Base-by-base conservation (phyloP, 306 rosid species). In the Vicia faba region DNA sequence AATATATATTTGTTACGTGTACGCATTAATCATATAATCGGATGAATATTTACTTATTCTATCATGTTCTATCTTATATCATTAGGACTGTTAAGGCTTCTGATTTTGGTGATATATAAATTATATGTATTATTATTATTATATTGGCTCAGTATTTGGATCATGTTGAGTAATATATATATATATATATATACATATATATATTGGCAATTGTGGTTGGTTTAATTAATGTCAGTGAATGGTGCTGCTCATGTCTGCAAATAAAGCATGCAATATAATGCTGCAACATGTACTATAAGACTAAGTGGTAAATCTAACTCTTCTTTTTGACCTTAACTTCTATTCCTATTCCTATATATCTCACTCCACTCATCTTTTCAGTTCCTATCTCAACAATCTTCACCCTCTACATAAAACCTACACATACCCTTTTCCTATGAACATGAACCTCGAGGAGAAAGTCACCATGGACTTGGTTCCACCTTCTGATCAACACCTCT, bases 391-490 rank as follows among this genome's bases (percentile, higher is more conserved):
- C 23, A 45, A 16, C 36, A 16, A 49, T 58, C 43, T 53, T 68
- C 43, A 38, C 61, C 59, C 75, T 29, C 16, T 16, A 31, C 13
- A 51, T 29, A 9, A 7, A 53, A 31, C 11, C 23, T 8, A 31
- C 13, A 51, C 59, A 11, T 18, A 53, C 33, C 11, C 23, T 8
- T 18, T 49, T 8, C 5, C 7, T 77, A 26, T 18, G 14, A 66
- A 44, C n/a, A 92, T 89, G 97, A 88, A 80, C 75, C 79, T 86
- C 2, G 88, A 86, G 2, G 96, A 93, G 41, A 88, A 88, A 79
- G 82, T 78, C 28, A 67, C 87, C 66, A 85, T 82, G 96, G 99
- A 88, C 71, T 67, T 83, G 26, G 79, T 63, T 79, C 91, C 87
- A 18, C 83, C 95, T 0, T 78, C 96, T 69, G 97, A 90, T 62